These are phyloP conservation scores for Fraxinus xanthoxyloides DNA, from an alignment of 305 asterid genomes.

Conservation along the genomic window DNA sequence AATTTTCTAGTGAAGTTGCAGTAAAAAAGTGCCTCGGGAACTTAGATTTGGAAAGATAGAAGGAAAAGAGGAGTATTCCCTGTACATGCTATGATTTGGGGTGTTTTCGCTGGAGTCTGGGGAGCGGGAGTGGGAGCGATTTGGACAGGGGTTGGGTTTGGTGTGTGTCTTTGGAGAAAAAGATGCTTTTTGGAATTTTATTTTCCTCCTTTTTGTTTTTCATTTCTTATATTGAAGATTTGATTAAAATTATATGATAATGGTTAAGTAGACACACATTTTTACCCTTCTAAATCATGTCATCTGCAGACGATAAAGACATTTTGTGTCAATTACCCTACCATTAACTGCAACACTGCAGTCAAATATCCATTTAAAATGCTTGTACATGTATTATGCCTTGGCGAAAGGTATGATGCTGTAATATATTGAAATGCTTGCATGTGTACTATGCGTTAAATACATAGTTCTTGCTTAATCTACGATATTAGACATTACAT, in stretches of 20 bases:
- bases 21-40: conserved; percentile 37
- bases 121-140: not conserved
- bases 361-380: not conserved
- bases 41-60: conserved; percentile 29
- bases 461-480: not conserved
- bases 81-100: conserved; percentile 26
- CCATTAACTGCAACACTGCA: not conserved
- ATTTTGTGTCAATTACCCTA: not conserved
- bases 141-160: not conserved
- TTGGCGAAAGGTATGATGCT: not conserved
- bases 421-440: not conserved
- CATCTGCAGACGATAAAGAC: not conserved
- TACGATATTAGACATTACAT: not conserved
- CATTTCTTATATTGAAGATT: no score
- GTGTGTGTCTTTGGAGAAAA: not conserved
- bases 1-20: conserved; percentile 23
- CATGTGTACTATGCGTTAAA: not conserved
- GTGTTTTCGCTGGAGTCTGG: not conserved
- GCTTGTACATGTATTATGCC: not conserved
- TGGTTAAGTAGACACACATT: not conserved
- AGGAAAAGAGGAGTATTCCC: conserved; percentile 26
- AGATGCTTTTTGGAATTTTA: not conserved
- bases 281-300: not conserved
- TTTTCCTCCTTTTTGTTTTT: no score
- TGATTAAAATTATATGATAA: not conserved